phyloP scores from a whole-genome alignment of 78 protist species.

The Pigoraptor vietnamica region DNA sequence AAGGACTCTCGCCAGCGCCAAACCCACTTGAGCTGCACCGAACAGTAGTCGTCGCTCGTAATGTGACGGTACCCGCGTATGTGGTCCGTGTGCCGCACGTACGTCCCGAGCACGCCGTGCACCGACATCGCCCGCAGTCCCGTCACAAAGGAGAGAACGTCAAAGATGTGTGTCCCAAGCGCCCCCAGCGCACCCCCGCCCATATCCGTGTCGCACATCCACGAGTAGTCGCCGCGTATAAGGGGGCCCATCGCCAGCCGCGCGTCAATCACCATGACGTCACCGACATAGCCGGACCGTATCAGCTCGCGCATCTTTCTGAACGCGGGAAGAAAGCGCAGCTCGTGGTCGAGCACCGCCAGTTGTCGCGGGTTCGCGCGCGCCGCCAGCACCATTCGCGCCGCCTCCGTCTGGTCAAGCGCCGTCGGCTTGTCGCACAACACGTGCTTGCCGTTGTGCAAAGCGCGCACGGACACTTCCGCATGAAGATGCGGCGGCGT shows the following conservation, averaged over 20 bases:
- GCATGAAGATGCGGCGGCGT: background rate
- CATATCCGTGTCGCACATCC: constrained; percentile 13
- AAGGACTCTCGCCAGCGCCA: too few relatives aligned
- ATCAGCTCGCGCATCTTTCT: background rate
- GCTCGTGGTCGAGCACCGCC: constrained; percentile 6
- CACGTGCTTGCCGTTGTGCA: constrained; percentile 16
- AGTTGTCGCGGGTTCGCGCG: background rate
- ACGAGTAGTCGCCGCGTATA: constrained; percentile 3
- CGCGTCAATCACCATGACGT: background rate
- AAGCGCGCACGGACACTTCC: constrained; percentile 8
- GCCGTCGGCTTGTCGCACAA: constrained; percentile 10
- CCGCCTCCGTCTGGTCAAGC: background rate
- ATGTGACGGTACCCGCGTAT: constrained; percentile 17
- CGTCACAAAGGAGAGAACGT: constrained; percentile 7
- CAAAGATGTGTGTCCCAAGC: constrained; percentile 16
- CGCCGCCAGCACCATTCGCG: background rate
- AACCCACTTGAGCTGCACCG: constrained; percentile 7
- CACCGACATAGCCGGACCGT: background rate
- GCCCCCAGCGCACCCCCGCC: constrained; percentile 26
- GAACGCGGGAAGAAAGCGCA: constrained; percentile 9
- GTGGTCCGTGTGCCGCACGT: background rate
- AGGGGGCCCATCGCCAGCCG: constrained; percentile 4
- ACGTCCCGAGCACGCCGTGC: constrained; percentile 6
- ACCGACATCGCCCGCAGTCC: constrained; percentile 1
- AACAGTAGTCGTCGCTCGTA: constrained; percentile 1